These are phyloP conservation scores for Cerrena zonata DNA, from an alignment of 1,284 basidiomycete species.

Conservation along the genomic window DNA sequence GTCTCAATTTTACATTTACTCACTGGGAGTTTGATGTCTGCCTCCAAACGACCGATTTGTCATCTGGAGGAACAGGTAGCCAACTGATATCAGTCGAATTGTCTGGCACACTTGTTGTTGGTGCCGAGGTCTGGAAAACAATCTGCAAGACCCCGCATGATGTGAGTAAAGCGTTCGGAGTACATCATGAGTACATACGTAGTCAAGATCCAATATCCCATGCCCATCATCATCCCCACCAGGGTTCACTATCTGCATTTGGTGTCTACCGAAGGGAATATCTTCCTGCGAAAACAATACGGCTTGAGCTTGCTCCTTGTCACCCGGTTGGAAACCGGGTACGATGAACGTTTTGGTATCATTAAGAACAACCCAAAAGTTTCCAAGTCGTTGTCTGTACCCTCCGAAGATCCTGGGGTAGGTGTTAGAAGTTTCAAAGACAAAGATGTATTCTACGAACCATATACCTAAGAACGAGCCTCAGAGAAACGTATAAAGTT, in stretches of 20 bases:
- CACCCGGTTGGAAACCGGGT: constrained; percentile 9
- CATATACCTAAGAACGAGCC: constrained; percentile 10
- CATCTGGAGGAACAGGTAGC: not conserved
- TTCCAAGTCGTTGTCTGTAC: constrained; percentile 14
- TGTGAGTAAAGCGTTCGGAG: not conserved
- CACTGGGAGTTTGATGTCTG: not conserved
- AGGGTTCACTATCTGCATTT: constrained; percentile 16
- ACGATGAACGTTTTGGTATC: constrained; percentile 1
- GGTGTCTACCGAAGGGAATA: constrained; percentile 11
- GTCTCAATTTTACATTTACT: not conserved
- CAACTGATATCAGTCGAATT: not conserved
- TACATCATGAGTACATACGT: not conserved
- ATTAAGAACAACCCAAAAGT: constrained; percentile 19
- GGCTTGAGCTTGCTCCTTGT: constrained; percentile 8
- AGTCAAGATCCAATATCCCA: constrained; percentile 15
- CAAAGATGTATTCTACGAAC: constrained; percentile 6
- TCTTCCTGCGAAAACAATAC: constrained; percentile 13
- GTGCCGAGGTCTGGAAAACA: constrained; percentile 3
- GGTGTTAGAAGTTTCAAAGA: not conserved
- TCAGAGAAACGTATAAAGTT: not conserved
- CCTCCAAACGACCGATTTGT: not conserved
- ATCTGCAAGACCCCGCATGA: constrained; percentile 2
- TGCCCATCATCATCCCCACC: constrained; percentile 7
- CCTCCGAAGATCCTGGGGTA: constrained; percentile 18
- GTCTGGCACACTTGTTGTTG: not conserved